Evolutionary conservation across 1,284 basidiomycete species (phyloP), one percentile per base, ranked within the genome.

Genomic region (Cystobasidium sp.): DNA sequence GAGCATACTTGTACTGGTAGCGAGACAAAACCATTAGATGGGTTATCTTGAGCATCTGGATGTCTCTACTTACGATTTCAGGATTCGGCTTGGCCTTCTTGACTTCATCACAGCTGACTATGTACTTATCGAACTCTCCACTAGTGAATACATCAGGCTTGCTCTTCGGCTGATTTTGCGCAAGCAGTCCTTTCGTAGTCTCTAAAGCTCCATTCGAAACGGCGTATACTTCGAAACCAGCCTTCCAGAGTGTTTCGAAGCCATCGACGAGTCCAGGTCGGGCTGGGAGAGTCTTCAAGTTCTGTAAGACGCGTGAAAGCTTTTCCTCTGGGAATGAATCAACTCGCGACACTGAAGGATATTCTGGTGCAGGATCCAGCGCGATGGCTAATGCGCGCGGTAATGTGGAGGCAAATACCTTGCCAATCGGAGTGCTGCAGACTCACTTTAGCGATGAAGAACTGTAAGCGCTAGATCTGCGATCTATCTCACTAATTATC

Each of bases 71-170:
- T 46, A 73, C 66, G 4, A 75, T 49, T 18, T 75, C 74, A 20
- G 67, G 58, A 64, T 49, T 66, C 6, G 74, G 74, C 68, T 75
- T 75, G 10, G 74, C 74, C 56, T 41, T 47, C 31, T 69, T 62
- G 14, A 75, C 65, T 39, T 75, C 74, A 24, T 75, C 74, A 43
- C 74, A 75, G 51, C 58, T 63, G 37, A 75, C 46, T 10, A 75
- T 64, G 31, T 75, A 69, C 37, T 64, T 75, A 18, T 75, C 74
- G 44, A 75, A 75, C 10, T 75, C 70, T 9, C 70, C 74, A 39
- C 46, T 52, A 16, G 59, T 70, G 52, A 64, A 64, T 14, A 69
- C 44, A 14, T 53, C 66, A n/a, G 71, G 53, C 24, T 70, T 75
- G 67, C 46, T 62, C 41, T 56, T 59, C 5, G 52, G 53, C 62